Evolutionary conservation across 2,329 filamentous ascomycete species (phyloP).

Genomic region (Fusarium transvaalense): DNA sequence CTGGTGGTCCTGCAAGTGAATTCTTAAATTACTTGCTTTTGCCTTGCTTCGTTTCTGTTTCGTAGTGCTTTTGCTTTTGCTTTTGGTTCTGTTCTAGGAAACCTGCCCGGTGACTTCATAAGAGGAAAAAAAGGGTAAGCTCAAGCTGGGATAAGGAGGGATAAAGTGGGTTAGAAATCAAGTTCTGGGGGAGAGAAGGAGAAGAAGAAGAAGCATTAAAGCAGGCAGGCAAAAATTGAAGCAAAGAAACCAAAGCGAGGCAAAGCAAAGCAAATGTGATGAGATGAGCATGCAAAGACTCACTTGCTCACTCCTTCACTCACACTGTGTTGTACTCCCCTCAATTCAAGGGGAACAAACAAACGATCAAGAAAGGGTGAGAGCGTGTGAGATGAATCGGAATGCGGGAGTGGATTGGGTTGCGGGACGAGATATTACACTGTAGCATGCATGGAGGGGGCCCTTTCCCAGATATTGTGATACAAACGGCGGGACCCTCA

Average conservation of each 20-base stretch:
- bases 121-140: constrained; percentile 25
- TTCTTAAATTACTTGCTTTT: constrained; percentile 30
- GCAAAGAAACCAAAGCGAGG: constrained; percentile 1
- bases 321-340: constrained; percentile 35
- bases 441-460: constrained; percentile 24
- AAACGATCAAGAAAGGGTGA: constrained; percentile 8
- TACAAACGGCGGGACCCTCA: constrained; percentile 19
- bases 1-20: constrained; percentile 31
- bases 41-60: constrained; percentile 32
- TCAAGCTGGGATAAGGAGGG: constrained; percentile 21
- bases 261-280: background rate
- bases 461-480: constrained; percentile 20
- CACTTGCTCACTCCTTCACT: background rate
- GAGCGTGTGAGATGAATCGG: constrained; percentile 37
- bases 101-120: constrained; percentile 35
- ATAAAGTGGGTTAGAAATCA: constrained; percentile 37
- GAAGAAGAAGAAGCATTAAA: constrained; percentile 22
- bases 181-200: constrained; percentile 23
- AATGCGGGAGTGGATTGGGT: constrained; percentile 34
- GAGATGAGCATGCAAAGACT: background rate
- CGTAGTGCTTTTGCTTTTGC: constrained; percentile 19
- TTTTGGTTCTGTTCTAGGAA: constrained; percentile 31
- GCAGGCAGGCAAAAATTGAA: constrained; percentile 1
- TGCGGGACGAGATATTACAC: constrained; percentile 34
- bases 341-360: constrained; percentile 24